Evolutionary conservation across 2,329 filamentous ascomycete genomes (phyloP).

Genomic region (Calonectria naviculata): DNA sequence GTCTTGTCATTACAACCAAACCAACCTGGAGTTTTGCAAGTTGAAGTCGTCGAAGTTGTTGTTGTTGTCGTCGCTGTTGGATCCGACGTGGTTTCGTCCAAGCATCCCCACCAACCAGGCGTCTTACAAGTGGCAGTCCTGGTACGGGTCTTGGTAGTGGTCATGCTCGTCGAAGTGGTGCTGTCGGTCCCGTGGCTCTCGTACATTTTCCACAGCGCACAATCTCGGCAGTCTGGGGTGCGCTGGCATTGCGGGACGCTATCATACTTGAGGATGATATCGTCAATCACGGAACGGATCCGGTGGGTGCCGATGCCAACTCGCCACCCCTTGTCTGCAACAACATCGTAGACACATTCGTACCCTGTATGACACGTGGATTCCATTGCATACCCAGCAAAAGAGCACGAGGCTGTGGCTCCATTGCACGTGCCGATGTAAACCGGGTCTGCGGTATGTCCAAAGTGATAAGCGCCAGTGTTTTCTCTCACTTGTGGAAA

Average conservation of each 20-base stretch:
- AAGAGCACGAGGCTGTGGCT: constrained; percentile 87
- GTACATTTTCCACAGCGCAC: constrained; percentile 93
- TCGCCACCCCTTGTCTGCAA: constrained; percentile 90
- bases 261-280: constrained; percentile 88
- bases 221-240: constrained; percentile 88
- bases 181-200: constrained; percentile 89
- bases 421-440: constrained; percentile 95
- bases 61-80: constrained; percentile 53
- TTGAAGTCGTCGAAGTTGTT: constrained; percentile 61
- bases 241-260: constrained; percentile 79
- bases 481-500: constrained; percentile 76
- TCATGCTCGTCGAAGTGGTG: constrained; percentile 71
- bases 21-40: constrained; percentile 72
- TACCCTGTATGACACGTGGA: constrained; percentile 90
- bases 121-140: constrained; percentile 90
- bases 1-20: constrained; percentile 71
- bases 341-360: constrained; percentile 93
- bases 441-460: constrained; percentile 94
- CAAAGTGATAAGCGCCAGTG: constrained; percentile 90
- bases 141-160: constrained; percentile 75
- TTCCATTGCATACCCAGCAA: constrained; percentile 94
- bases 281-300: constrained; percentile 87
- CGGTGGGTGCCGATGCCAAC: constrained; percentile 92
- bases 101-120: constrained; percentile 90
- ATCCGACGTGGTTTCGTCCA: constrained; percentile 71